These are phyloP conservation scores for Candida nonsorbophila DNA, from an alignment of 805 yeast species.

Conservation along the genomic window DNA sequence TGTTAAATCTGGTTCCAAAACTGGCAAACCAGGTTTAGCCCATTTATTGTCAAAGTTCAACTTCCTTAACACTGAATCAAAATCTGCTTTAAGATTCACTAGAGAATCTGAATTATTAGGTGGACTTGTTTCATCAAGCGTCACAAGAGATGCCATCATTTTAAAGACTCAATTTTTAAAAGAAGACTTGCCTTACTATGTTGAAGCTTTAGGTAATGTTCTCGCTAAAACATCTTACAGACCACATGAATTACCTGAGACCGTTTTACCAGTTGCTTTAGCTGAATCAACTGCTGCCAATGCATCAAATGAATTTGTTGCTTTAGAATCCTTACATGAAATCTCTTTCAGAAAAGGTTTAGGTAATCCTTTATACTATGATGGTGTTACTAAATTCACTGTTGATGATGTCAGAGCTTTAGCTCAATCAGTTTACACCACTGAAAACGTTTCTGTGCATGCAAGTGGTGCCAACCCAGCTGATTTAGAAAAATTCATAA, in stretches of 20 bases:
- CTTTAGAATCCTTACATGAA: conserved; percentile 74
- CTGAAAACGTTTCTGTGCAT: conserved; percentile 63
- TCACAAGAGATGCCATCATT: conserved; percentile 81
- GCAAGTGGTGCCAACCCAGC: conserved; percentile 70
- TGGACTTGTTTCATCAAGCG: conserved; percentile 63
- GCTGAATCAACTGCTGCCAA: conserved; percentile 55
- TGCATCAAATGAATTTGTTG: conserved; percentile 49
- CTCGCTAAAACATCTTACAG: conserved; percentile 67
- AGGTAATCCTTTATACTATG: conserved; percentile 77
- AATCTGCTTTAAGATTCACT: conserved; percentile 86
- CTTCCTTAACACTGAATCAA: conserved; percentile 74
- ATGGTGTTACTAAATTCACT: conserved; percentile 50
- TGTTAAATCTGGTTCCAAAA: conserved; percentile 78
- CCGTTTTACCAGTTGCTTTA: conserved; percentile 72
- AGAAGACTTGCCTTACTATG: conserved; percentile 88
- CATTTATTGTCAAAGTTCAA: conserved; percentile 81
- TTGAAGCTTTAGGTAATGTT: conserved; percentile 75
- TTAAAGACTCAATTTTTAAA: conserved; percentile 78
- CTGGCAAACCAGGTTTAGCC: conserved; percentile 70
- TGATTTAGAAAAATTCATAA: conserved; percentile 65
- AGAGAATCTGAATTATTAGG: conserved; percentile 95
- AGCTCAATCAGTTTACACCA: conserved; percentile 64
- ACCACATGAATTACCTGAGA: conserved; percentile 79
- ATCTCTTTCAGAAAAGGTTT: conserved; percentile 82
- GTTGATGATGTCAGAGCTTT: conserved; percentile 62